Conservation (phyloP, 371 early-diverging fungal genomes). For the Dentiscutata heterogama region DNA sequence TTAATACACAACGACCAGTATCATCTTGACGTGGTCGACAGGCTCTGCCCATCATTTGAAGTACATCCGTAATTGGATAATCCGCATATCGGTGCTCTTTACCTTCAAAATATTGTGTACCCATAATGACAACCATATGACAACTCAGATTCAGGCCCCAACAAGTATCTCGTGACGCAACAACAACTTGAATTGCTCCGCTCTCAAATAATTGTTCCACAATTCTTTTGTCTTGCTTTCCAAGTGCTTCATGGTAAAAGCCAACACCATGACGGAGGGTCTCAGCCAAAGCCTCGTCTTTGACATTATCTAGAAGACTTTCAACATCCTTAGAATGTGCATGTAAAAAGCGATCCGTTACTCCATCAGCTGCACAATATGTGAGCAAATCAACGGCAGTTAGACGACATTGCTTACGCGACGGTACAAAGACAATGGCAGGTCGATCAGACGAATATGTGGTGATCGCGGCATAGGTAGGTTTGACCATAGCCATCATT, state of each 20-base stretch:
- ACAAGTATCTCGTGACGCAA: constrained; percentile 91
- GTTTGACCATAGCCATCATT: constrained; percentile 95
- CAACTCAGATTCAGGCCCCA: constrained; percentile 88
- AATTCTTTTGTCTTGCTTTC: constrained; percentile 73
- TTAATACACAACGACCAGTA: constrained; percentile 87
- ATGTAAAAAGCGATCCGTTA: constrained; percentile 77
- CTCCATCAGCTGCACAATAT: constrained; percentile 79
- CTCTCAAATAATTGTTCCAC: constrained; percentile 82
- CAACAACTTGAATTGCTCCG: constrained; percentile 88
- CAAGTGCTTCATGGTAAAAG: constrained; percentile 90
- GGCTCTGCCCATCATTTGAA: constrained; percentile 97
- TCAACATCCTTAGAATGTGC: constrained; percentile 73
- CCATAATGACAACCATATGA: constrained; percentile 94
- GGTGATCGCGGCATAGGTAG: constrained; percentile 85
- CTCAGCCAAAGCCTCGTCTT: constrained; percentile 79
- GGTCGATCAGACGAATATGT: constrained; percentile 72
- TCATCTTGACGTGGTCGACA: constrained; percentile 74
- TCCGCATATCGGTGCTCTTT: constrained; percentile 96
- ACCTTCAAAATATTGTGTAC: constrained; percentile 94
- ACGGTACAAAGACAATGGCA: constrained; percentile 91
- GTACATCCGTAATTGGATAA: constrained; percentile 92
- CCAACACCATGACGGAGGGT: constrained; percentile 88
- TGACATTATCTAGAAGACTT: constrained; percentile 68
- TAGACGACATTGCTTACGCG: constrained; percentile 88
- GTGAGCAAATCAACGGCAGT: constrained; percentile 90